phyloP scores from a whole-genome alignment of 106 monocot species.

The Vanilla planifolia region DNA sequence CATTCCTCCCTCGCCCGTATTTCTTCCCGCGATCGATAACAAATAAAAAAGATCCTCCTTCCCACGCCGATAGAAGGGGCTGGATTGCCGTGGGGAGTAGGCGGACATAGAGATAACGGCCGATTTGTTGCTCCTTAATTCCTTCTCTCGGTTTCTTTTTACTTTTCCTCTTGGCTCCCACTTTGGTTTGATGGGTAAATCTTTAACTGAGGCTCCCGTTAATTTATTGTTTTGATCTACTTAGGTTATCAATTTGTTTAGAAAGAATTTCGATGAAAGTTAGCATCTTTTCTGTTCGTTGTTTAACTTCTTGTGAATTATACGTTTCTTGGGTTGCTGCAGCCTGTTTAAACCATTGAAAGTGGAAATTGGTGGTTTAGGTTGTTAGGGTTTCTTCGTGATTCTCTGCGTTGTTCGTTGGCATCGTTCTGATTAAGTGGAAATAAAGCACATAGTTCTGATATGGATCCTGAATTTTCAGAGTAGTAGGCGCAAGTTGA shows the following conservation, averaged over 20 bases:
- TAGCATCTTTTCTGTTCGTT: background rate
- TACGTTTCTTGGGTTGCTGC: background rate
- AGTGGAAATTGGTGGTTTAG: background rate
- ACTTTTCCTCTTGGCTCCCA: background rate
- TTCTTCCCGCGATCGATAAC: conserved; percentile 6
- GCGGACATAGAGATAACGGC: background rate
- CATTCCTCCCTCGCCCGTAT: background rate
- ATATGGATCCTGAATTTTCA: no score
- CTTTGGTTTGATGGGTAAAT: conserved; percentile 4
- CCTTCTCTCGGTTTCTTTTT: background rate
- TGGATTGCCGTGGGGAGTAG: conserved; percentile 3
- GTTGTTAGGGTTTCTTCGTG: conserved; percentile 1
- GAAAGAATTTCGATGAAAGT: background rate
- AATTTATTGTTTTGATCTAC: background rate
- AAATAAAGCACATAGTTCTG: no score
- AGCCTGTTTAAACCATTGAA: background rate
- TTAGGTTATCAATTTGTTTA: background rate
- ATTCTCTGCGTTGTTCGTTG: background rate
- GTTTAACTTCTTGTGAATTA: background rate
- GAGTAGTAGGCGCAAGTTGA: no score
- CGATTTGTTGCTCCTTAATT: background rate
- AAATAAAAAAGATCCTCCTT: background rate
- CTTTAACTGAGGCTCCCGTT: background rate
- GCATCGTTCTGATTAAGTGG: background rate
- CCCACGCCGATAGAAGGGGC: background rate